Base-by-base conservation (phyloP, 805 yeast genomes). In the Cyberlindnera xishuangbannaensis region DNA sequence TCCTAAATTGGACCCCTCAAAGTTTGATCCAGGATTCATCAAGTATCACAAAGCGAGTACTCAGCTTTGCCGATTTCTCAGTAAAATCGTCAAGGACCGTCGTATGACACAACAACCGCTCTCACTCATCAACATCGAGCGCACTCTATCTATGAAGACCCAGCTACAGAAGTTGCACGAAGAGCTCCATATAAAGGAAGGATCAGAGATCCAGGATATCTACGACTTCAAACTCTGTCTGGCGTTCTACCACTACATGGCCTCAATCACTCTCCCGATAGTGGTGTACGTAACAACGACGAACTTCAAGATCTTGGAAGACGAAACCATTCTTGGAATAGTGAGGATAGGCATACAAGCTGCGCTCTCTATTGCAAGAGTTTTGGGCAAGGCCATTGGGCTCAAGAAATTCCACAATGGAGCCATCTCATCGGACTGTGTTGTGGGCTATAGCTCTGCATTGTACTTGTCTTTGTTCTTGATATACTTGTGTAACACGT, bases 341-440 rank as follows among this genome's bases (percentile, higher is more conserved):
- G 47, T 67, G 18, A 59, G 60, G 12, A 47, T 59, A 18, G 71
- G 73, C 12, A 60, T 68, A 20, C 53, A 58, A 27, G 58, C 71
- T 1, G 61, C 71, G 0, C 49, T 62, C 14, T 47, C 48, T 39
- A 58, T 67, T 6, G 61, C 71, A 0, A 62, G 65, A 30, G 43
- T 65, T 4, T 50, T 64, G 22, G 51, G 58, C 2, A 48, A 53
- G 26, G 56, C 64, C 0, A 51, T 56, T 21, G 45, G 54, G 8
- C 19, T 23, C 4, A 26, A 37, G 1, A 20, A 33, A 12, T 58
- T 59, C 32, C 68, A 65, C 5, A 53, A 63, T 32, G 73, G 73
- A n/a, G 64, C 69, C 2, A 28, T 65, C n/a, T 62, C 65, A 22
- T 55, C 57, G 23, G 75, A 69, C 39, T 61, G 67, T 24, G 65